phyloP scores from a whole-genome alignment of 192 early-diverging fungal genomes.

The Lobosporangium transversale region DNA sequence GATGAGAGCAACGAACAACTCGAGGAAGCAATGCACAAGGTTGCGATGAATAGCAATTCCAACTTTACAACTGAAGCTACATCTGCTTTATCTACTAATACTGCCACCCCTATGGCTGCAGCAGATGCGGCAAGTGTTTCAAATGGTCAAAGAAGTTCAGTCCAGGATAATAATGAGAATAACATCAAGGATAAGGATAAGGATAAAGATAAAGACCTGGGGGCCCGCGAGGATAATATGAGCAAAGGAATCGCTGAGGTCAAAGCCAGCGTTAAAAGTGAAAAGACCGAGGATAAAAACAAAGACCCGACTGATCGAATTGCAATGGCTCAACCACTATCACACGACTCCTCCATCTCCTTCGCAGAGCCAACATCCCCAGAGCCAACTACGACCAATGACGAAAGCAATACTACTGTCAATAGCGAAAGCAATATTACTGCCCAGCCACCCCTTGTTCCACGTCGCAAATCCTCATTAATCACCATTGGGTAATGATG shows the following conservation, averaged over 20 bases:
- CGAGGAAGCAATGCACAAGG: background rate
- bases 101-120: background rate
- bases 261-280: background rate
- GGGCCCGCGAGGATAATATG: background rate
- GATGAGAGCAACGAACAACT: slow-evolving; percentile 1
- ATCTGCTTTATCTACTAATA: background rate
- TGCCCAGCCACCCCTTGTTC: background rate
- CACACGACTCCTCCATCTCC: too few species aligned
- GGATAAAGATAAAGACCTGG: background rate
- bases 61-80: background rate
- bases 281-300: background rate
- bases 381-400: background rate
- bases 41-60: background rate
- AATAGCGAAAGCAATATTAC: background rate
- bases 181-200: background rate
- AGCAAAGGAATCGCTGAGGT: too few species aligned
- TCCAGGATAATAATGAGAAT: background rate
- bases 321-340: too few species aligned
- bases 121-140: background rate
- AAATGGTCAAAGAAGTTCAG: background rate
- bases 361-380: too few species aligned
- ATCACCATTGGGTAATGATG: slow-evolving; percentile 21
- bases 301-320: too few species aligned
- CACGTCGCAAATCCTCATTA: slow-evolving; percentile 27
- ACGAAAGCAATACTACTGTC: background rate